Base-by-base conservation (phyloP, 768 basidiomycete species). In the Mycena haematopus region DNA sequence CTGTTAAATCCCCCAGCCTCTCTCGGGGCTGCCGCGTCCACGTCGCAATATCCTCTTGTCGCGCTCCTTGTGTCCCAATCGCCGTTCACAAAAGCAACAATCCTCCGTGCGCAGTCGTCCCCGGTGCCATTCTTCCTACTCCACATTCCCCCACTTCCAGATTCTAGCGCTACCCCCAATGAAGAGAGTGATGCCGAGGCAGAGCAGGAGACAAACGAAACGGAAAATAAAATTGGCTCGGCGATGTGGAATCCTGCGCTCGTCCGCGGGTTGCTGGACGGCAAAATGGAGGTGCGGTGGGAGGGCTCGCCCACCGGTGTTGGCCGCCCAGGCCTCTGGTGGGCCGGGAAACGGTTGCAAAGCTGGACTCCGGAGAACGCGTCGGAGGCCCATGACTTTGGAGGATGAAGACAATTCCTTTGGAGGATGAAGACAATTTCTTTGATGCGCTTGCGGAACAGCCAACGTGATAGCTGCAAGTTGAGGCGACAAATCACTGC, bases 61-160 rank as follows among this genome's bases (percentile, higher is more conserved):
- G 93, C 90, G 0, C 74, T 96, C 22, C 80, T 96, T 54, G 78
- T 95, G 38, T 96, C 93, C 1, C n/a, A 92, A 70, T 93, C 92
- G 19, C 79, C 85, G 1, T 97, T 95, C 74, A 92, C 93, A 1
- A 85, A 82, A 55, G 76, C 85, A 0, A 85, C 93, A 0, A 71
- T 91, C 58, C 78, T 89, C 1, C 86, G 87, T 13, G 92, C 89
- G 1, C 83, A 87, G 63, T 86, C 88, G 13, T 95, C 92, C 0
- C 80, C 84, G 0, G 81, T 94, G 14, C 95, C 95, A 0, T 84
- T 96, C 59, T 82, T 93, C 58, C 81, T 97, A 14, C 71, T 96
- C 2, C 88, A 96, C 65, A 74, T 97, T 3, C 93, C 94, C 1
- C 80, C 81, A 0, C 24, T 65, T 7, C 51, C 52, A 8, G 52